Percentiles rank a stretch among this genome's conserved stretches.
Conservation (phyloP, 129 eudicot genomes). For the Flaveria bidentis region DNA sequence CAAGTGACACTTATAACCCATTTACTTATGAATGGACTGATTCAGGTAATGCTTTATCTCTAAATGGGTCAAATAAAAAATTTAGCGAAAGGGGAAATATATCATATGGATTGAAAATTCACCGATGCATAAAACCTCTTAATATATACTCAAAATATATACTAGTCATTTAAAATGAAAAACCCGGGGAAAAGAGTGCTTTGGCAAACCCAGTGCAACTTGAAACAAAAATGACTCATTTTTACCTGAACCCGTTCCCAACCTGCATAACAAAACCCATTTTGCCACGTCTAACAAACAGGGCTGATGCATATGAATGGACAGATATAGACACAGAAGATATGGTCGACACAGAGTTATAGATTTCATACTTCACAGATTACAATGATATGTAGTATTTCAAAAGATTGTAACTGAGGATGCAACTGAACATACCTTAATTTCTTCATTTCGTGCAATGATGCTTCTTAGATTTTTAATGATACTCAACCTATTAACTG, state of each 20-base stretch:
- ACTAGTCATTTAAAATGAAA: neutral
- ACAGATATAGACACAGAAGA: neutral
- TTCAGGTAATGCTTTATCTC: constrained; percentile 5
- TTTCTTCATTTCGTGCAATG: constrained; percentile 39
- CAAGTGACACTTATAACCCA: neutral
- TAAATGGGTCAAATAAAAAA: constrained; percentile 6
- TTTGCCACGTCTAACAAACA: neutral
- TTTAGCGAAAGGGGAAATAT: neutral
- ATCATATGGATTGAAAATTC: neutral
- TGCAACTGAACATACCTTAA: constrained; percentile 49
- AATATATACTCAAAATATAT: neutral
- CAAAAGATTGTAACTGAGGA: neutral
- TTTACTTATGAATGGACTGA: neutral
- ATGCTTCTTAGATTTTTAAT: constrained; percentile 59
- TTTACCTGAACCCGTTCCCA: neutral
- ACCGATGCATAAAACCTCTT: neutral
- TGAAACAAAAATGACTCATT: neutral
- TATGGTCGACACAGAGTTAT: neutral
- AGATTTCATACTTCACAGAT: neutral
- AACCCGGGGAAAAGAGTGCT: neutral
- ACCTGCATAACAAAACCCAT: neutral
- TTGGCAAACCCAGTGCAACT: neutral
- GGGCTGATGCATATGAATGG: neutral
- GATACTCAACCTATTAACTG: constrained; percentile 56
- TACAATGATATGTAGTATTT: neutral